phyloP scores from a whole-genome alignment of 2,329 filamentous ascomycete species.

The Ophiosphaerella narmari region DNA sequence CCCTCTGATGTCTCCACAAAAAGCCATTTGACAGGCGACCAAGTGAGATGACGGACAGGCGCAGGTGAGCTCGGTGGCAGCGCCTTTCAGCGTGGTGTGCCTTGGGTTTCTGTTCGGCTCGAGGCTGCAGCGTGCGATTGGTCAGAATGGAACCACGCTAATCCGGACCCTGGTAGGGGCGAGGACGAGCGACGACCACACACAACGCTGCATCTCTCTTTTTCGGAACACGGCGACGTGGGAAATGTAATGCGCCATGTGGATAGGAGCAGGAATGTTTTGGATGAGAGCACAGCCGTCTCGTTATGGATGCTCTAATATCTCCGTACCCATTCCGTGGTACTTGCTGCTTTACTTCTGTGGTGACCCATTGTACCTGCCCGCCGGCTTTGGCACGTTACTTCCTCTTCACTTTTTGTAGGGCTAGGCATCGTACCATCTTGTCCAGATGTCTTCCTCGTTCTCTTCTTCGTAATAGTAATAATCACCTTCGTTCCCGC shows the following conservation, averaged over 20 bases:
- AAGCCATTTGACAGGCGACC: slow-evolving; percentile 7
- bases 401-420: slow-evolving; percentile 9
- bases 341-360: slow-evolving; percentile 11
- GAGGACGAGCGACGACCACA: slow-evolving; percentile 31
- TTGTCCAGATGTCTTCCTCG: slow-evolving; percentile 10
- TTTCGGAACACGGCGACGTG: slow-evolving; percentile 21
- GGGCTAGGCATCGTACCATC: slow-evolving; percentile 6
- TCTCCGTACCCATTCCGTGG: slow-evolving; percentile 18
- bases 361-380: slow-evolving; percentile 24
- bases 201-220: slow-evolving; percentile 32
- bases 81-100: slow-evolving; percentile 16
- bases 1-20: slow-evolving; percentile 11
- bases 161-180: slow-evolving; percentile 25
- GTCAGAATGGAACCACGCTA: slow-evolving; percentile 20
- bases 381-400: slow-evolving; percentile 11
- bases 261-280: slow-evolving; percentile 6
- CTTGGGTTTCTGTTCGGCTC: slow-evolving; percentile 15
- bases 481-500: slow-evolving; percentile 4
- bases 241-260: slow-evolving; percentile 28
- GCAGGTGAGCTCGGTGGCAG: slow-evolving; percentile 27
- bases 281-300: slow-evolving; percentile 10
- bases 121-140: slow-evolving; percentile 27
- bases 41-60: slow-evolving; percentile 39
- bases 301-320: slow-evolving; percentile 11
- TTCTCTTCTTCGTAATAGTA: slow-evolving; percentile 14